Percentiles rank a stretch among this genome's conserved stretches.
These are phyloP conservation scores for Pseudocercospora vitis DNA, from an alignment of 2,329 filamentous ascomycete genomes.

Conservation along the genomic window DNA sequence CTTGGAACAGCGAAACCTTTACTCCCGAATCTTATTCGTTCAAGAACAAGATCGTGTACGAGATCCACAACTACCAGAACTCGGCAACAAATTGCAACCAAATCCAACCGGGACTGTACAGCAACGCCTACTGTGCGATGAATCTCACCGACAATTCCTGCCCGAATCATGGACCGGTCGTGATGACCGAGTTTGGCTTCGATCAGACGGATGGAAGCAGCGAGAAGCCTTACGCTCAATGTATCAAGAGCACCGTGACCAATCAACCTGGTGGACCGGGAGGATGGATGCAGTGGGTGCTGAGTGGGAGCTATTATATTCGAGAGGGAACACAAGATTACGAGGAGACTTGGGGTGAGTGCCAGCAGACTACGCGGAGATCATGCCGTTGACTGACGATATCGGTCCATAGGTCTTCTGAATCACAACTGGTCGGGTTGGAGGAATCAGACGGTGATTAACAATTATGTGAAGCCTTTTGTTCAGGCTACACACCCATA, in stretches of 20 bases:
- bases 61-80: slow-evolving; percentile 63
- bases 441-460: slow-evolving; percentile 19
- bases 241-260: slow-evolving; percentile 53
- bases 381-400: neutral
- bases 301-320: slow-evolving; percentile 56
- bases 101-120: slow-evolving; percentile 53
- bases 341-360: slow-evolving; percentile 56
- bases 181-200: slow-evolving; percentile 59
- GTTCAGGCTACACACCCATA: slow-evolving; percentile 22
- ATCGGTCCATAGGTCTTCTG: slow-evolving; percentile 48
- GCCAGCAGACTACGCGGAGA: neutral
- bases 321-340: slow-evolving; percentile 54
- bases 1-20: slow-evolving; percentile 48
- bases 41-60: slow-evolving; percentile 55
- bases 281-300: slow-evolving; percentile 59
- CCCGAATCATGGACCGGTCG: slow-evolving; percentile 43
- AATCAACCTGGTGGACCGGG: slow-evolving; percentile 47
- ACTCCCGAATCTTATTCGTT: slow-evolving; percentile 52
- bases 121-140: slow-evolving; percentile 56
- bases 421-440: slow-evolving; percentile 54
- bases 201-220: slow-evolving; percentile 51
- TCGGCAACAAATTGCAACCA: slow-evolving; percentile 32
- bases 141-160: slow-evolving; percentile 33
- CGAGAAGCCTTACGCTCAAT: slow-evolving; percentile 53
- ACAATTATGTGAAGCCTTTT: slow-evolving; percentile 26